phyloP scores from a whole-genome alignment of 345 rosid genomes.

The Microthlaspi erraticum region DNA sequence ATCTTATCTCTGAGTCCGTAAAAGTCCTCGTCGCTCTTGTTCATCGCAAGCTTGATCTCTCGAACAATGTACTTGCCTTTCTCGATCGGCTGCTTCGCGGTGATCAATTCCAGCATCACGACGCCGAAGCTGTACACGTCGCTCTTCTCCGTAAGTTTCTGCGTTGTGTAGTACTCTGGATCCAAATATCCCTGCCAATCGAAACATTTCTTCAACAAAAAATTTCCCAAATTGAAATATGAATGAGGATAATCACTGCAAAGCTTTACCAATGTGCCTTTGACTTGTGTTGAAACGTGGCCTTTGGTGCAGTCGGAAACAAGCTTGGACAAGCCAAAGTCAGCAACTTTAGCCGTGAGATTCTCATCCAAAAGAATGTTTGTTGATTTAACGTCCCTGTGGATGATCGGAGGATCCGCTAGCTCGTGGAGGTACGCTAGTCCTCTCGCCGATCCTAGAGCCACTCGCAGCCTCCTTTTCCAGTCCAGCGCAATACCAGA shows the following conservation, averaged over 20 bases:
- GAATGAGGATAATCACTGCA: too few relatives aligned
- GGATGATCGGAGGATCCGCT: conserved; percentile 95
- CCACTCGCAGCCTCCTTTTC: conserved; percentile 84
- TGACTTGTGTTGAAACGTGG: conserved; percentile 98
- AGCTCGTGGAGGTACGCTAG: conserved; percentile 94
- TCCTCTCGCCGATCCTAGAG: conserved; percentile 95
- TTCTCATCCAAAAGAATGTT: conserved; percentile 88
- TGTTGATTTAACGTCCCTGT: conserved; percentile 87
- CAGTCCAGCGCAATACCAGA: conserved; percentile 75
- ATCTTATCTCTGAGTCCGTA: conserved; percentile 72
- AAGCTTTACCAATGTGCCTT: conserved; percentile 87
- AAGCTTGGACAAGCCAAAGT: conserved; percentile 92
- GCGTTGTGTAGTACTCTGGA: conserved; percentile 97
- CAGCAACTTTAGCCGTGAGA: conserved; percentile 89
- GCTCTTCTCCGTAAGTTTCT: conserved; percentile 90
- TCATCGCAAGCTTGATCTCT: conserved; percentile 61
- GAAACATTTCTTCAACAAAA: not conserved
- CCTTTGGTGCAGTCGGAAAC: conserved; percentile 92
- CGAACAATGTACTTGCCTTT: conserved; percentile 91
- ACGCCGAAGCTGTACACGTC: conserved; percentile 96
- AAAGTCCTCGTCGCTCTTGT: conserved; percentile 59
- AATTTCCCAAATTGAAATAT: not conserved
- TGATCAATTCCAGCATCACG: conserved; percentile 84
- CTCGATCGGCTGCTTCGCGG: conserved; percentile 84
- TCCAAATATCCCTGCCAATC: conserved; percentile 83